Base-by-base conservation (phyloP, 2,329 filamentous ascomycete genomes). In the Myriosclerotinia scirpicola region DNA sequence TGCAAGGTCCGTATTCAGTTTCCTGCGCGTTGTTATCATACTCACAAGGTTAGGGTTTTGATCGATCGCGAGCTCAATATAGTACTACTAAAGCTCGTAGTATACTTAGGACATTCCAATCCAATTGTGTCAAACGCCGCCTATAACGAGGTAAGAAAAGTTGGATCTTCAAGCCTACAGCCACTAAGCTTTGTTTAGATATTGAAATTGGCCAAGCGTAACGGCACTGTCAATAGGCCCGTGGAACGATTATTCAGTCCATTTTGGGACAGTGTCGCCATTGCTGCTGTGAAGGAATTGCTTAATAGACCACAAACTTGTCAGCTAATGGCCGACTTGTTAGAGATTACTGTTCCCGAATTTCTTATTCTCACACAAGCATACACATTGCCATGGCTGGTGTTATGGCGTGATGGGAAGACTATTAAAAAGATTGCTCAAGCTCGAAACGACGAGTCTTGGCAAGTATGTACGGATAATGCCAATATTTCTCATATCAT, bases 201-300 rank as follows among this genome's bases (percentile, higher is more conserved):
- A 50, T 82, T 90, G 26, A 88, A 87, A 68, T 82, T 98, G 59
- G 90, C 93, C 1, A 84, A 89, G 62, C 80, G 87, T 52, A 81
- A 83, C 3, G 81, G 86, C 48, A 89, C 86, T 2, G 84, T 88
- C 1, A 83, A 84, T 30, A 81, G 85, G 52, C 89, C 86, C 1
- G 84, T 89, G 2, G 83, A 84, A 38, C 86, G 87, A 20, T 80
- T 99, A 0, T 89, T 98, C 66, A 87, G 89, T 65, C 93, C 94
- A 0, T 98, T 93, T 77, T 98, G 94, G 93, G 87, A 87, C 71
- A 94, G 86, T 40, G 82, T 99, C 54, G 93, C 92, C 0, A 90
- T 94, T 67, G 85, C 89, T 60, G 88, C 92, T 2, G 89, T 95
- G 38, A 94, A 93, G 76, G 92, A 97, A 72, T 84, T 98, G 68